A percentile compares a stretch with the other conserved stretches of the same genome.
Conservation (phyloP, 805 yeast species). For the Zygosaccharomyces pseudorouxii region DNA sequence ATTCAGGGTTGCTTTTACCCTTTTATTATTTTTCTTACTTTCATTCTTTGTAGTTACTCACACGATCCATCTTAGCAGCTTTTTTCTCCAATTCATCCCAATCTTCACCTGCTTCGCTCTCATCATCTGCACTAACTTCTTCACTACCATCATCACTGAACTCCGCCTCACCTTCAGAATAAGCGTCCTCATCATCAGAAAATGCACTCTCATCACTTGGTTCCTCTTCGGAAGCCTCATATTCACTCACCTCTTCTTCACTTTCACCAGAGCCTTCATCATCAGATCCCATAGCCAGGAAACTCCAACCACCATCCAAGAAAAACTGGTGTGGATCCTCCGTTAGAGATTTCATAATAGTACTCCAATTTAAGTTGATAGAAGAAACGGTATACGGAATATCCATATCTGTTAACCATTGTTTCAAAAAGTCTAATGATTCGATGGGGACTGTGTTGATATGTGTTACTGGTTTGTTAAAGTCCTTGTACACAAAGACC, state of each 20-base stretch:
- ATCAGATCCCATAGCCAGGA: conserved; percentile 84
- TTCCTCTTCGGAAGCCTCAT: conserved; percentile 43
- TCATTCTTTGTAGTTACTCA: conserved; percentile 26
- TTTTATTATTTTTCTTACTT: too few relatives aligned
- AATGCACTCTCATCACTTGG: conserved; percentile 40
- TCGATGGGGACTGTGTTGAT: conserved; percentile 94
- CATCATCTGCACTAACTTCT: conserved; percentile 30
- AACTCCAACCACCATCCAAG: conserved; percentile 93
- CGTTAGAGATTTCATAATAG: conserved; percentile 88
- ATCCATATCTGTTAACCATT: conserved; percentile 97
- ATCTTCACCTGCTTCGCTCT: conserved; percentile 38
- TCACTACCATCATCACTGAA: conserved; percentile 34
- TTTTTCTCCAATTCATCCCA: conserved; percentile 39
- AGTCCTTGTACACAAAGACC: conserved; percentile 95
- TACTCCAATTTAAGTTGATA: conserved; percentile 90
- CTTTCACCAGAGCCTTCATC: conserved; percentile 65
- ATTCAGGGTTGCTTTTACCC: not conserved
- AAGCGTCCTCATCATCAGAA: conserved; percentile 36
- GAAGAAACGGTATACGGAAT: conserved; percentile 93
- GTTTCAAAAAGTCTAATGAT: conserved; percentile 83
- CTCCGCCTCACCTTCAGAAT: conserved; percentile 36
- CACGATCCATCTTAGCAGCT: conserved; percentile 39
- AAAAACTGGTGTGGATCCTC: conserved; percentile 94
- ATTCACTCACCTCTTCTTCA: conserved; percentile 56
- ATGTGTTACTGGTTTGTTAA: conserved; percentile 80